Evolutionary conservation across 1,139 yeast species (phyloP), one percentile per base, ranked within the genome.

Genomic region (Nakaseomyces glabratus): DNA sequence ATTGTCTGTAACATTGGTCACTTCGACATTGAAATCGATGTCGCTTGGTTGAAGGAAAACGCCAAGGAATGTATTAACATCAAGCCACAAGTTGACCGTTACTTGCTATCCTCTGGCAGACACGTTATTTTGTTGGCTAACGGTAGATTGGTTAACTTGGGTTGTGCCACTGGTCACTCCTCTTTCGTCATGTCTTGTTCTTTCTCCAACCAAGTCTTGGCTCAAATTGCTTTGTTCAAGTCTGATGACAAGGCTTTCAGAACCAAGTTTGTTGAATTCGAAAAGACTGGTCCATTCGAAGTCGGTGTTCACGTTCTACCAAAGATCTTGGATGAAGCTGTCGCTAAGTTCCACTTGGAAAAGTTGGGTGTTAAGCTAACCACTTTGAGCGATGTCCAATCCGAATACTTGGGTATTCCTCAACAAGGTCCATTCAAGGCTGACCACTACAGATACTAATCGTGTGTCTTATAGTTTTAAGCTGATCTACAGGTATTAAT

Each of bases 1-100:
- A 93, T 90, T 65, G 98, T 90, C 47, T 93, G 97, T 75, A 90
- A 90, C 94, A 90, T 90, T 71, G 99, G 99, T 66, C 99, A 90
- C 73, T 90, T 90, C 60, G 99, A 90, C 69, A 86, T 90, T 62
- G 99, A 90, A 74, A 93, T 90, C 58, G 99, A 90, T 66, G 96
- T 86, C 56, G 96, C 96, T 61, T 85, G 95, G 95, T 76, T 86
- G 66, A 85, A 84, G 76, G 81, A 77, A 43, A 84, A 84, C 66
- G 93, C 95, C 55, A 76, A 70, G 63, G 82, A 82, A 51, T 85
- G 80, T 62, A 84, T 84, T 62, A 86, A 90, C 85, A 88, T 90
- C 69, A 90, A 90, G 76, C 97, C 98, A 60, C 97, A 88, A 72
- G 99, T 90, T 60, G 99, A 90, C 81, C 84, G 99, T 73, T 90